These are phyloP conservation scores for Yamadazyma paraphyllophila DNA, from an alignment of 805 yeast genomes.

Conservation along the genomic window DNA sequence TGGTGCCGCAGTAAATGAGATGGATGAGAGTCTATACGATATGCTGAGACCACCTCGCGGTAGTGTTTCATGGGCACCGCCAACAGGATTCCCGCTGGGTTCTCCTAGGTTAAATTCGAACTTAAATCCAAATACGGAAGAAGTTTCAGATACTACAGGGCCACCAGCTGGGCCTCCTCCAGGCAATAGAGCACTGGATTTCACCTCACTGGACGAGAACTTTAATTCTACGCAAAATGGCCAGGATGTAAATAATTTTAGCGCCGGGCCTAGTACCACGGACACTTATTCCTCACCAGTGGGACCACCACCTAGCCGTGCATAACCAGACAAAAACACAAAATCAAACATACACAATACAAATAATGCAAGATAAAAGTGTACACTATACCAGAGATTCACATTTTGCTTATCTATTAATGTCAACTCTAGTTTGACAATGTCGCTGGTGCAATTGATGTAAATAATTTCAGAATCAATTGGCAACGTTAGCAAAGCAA, in stretches of 20 bases:
- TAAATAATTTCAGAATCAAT: not conserved
- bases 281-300: not conserved
- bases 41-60: slow-evolving; percentile 1
- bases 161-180: too few species aligned
- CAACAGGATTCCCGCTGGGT: not conserved
- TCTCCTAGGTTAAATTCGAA: too few species aligned
- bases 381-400: too few species aligned
- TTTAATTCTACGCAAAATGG: not conserved
- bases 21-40: slow-evolving; percentile 2
- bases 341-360: too few species aligned
- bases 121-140: too few species aligned
- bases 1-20: slow-evolving; percentile 5
- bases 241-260: not conserved
- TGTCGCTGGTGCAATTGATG: not conserved
- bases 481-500: not conserved
- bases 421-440: too few species aligned
- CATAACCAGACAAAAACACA: not conserved
- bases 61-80: slow-evolving; percentile 1
- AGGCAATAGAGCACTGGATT: too few species aligned
- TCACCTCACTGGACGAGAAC: not conserved
- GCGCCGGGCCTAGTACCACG: not conserved
- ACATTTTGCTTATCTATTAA: too few species aligned
- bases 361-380: too few species aligned
- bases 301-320: slow-evolving; percentile 3
- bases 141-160: too few species aligned